phyloP scores from a whole-genome alignment of 164 flowering plant genomes.

The Magnolia sinica region DNA sequence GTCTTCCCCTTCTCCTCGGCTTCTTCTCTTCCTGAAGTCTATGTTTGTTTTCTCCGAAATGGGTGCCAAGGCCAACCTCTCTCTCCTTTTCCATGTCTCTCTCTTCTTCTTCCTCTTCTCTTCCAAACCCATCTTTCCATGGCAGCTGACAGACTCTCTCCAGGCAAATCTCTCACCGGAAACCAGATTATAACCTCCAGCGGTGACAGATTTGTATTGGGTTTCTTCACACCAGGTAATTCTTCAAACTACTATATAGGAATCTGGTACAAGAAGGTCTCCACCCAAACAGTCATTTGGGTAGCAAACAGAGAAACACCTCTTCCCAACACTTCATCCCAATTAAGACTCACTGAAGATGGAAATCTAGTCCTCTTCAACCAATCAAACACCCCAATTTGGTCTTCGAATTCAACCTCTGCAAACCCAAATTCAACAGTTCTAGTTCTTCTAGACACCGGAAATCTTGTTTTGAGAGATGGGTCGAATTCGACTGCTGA shows the following conservation, averaged over 20 bases:
- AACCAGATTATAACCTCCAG: conserved; percentile 17
- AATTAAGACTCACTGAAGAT: conserved; percentile 19
- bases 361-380: conserved; percentile 22
- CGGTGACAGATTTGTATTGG: conserved; percentile 15
- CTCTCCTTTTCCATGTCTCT: neutral
- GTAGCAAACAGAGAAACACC: conserved; percentile 26
- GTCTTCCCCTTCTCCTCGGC: too few species aligned
- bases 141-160: conserved; percentile 18
- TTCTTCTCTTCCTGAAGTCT: too few species aligned
- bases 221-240: conserved; percentile 24
- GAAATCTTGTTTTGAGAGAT: conserved; percentile 27
- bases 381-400: conserved; percentile 14
- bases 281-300: conserved; percentile 20
- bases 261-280: conserved; percentile 20
- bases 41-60: neutral
- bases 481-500: neutral
- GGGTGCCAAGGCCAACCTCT: neutral
- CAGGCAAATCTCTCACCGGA: conserved; percentile 21
- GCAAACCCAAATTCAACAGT: conserved; percentile 8
- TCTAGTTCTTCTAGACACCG: conserved; percentile 27
- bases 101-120: conserved; percentile 4
- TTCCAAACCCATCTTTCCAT: conserved; percentile 1
- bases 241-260: conserved; percentile 20
- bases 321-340: conserved; percentile 6
- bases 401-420: conserved; percentile 29